Conservation (phyloP, 106 monocot species). For the Phalaenopsis aphrodite region DNA sequence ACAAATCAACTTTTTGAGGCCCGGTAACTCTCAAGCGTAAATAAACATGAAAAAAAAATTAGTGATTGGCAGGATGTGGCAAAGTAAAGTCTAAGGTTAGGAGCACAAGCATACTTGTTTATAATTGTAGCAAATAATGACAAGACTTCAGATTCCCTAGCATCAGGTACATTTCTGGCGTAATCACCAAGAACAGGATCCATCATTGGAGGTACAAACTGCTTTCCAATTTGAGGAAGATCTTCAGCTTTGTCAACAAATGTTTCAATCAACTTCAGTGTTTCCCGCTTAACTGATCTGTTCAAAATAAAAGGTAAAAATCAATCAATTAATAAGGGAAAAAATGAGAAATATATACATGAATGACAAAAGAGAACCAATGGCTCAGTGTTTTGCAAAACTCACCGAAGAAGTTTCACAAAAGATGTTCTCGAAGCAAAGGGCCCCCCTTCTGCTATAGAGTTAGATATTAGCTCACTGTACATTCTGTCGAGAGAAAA, state of each 20-base stretch:
- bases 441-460: slow-evolving; percentile 89
- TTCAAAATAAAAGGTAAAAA: slow-evolving; percentile 1
- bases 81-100: background rate
- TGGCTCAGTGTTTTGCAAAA: background rate
- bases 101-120: slow-evolving; percentile 38
- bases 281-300: slow-evolving; percentile 97
- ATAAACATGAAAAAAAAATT: background rate
- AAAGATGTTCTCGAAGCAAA: slow-evolving; percentile 92
- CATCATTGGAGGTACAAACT: slow-evolving; percentile 99
- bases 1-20: background rate
- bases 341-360: background rate
- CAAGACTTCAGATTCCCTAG: slow-evolving; percentile 97
- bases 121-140: slow-evolving; percentile 95
- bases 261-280: slow-evolving; percentile 92
- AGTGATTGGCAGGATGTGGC: background rate
- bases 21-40: background rate
- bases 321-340: background rate
- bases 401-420: slow-evolving; percentile 90
- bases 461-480: slow-evolving; percentile 95
- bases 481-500: slow-evolving; percentile 73
- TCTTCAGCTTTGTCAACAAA: slow-evolving; percentile 99
- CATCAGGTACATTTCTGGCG: slow-evolving; percentile 98
- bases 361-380: background rate
- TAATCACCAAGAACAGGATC: slow-evolving; percentile 95
- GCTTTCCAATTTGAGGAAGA: slow-evolving; percentile 77